Evolutionary conservation across 768 basidiomycete genomes (phyloP), one percentile per base, ranked within the genome.

Genomic region (Mycena haematopus): DNA sequence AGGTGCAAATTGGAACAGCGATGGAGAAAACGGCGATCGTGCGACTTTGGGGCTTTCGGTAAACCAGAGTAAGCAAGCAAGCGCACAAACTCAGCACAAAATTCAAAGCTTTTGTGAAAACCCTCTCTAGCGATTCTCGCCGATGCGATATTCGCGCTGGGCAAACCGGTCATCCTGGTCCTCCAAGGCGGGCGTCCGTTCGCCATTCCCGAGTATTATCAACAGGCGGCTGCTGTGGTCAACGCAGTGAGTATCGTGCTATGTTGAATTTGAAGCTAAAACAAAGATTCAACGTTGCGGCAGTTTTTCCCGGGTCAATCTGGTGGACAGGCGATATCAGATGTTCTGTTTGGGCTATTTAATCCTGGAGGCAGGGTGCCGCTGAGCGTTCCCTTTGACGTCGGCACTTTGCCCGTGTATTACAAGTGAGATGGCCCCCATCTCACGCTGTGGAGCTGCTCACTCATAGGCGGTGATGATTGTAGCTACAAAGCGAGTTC

Each of bases 281-380:
- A 42, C 6, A 10, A n/a, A n/a, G 35, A n/a, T 19, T 19, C 13
- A 15, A 1, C 9, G 19, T 9, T 25, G 3, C 22, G n/a, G 22
- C 44, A 72, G 69, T 72, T 72, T 62, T 72, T 72, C 57, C 66
- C 71, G 9, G 69, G 71, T 8, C 71, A 72, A 61, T 69, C 70
- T n/a, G 71, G 71, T 11, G 71, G 71, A 8, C 69, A 70, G 51
- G 71, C 71, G 6, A 68, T 72, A 42, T 62, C 69, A 6, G 69
- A 72, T 44, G 70, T 72, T 1, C 50, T 72, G 3, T 72, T 72
- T 45, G 71, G 71, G 2, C 17, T 66, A 29, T 72, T 68, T 51
- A 72, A 72, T 52, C 71, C 71, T 15, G 71, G 71, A 19, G 71
- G 65, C 4, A 53, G 71, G 14, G 64, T 72, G 9, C 69, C 71